Conservation (phyloP, 805 yeast genomes). For the Dipodascus geniculatus region DNA sequence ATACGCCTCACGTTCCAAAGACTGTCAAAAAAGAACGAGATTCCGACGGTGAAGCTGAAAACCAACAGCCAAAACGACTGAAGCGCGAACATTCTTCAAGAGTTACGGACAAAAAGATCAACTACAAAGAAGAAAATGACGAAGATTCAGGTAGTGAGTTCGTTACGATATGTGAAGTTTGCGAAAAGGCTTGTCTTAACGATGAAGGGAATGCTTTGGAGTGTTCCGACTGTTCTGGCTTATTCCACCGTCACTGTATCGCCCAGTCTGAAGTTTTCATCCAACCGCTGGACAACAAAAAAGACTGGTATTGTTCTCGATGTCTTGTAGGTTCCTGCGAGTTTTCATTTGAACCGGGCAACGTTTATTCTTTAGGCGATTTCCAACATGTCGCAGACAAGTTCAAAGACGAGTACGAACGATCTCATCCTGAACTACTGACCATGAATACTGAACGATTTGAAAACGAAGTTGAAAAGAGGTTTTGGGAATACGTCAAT, state of each 20-base stretch:
- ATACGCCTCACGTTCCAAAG: neutral
- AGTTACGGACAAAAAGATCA: neutral
- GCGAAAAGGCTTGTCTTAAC: constrained; percentile 9
- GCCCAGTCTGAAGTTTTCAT: neutral
- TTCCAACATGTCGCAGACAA: constrained; percentile 46
- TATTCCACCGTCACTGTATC: constrained; percentile 53
- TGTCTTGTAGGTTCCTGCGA: constrained; percentile 83
- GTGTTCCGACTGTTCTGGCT: constrained; percentile 67
- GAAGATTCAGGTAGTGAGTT: constrained; percentile 1
- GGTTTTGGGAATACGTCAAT: constrained; percentile 28
- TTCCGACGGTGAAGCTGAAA: constrained; percentile 3
- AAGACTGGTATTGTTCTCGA: constrained; percentile 69
- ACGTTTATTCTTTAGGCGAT: constrained; percentile 42
- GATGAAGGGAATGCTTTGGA: constrained; percentile 12
- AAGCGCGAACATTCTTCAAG: neutral
- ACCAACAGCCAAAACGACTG: constrained; percentile 1
- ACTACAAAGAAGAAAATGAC: constrained; percentile 3
- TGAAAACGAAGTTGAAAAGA: constrained; percentile 18
- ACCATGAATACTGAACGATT: constrained; percentile 6
- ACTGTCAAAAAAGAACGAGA: neutral
- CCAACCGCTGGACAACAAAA: constrained; percentile 11
- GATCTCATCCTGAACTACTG: constrained; percentile 2
- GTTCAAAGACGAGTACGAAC: constrained; percentile 32
- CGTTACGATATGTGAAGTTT: constrained; percentile 16
- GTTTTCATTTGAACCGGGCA: constrained; percentile 73